Percentiles rank a stretch among this genome's conserved stretches.
Conservation (phyloP, 192 early-diverging fungal genomes). For the Martensiomyces pterosporus region DNA sequence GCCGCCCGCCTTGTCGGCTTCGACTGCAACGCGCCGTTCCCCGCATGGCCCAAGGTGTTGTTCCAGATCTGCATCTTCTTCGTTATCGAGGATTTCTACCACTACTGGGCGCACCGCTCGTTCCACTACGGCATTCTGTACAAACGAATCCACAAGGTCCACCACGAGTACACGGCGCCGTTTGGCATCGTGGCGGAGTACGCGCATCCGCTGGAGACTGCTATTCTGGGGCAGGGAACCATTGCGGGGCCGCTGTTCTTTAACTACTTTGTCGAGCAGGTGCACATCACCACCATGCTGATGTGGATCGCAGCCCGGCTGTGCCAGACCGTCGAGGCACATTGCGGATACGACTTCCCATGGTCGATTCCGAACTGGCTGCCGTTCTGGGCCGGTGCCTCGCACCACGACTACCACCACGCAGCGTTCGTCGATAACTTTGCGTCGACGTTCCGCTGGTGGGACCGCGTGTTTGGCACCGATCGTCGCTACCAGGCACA, state of each 20-base stretch:
- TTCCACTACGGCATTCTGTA: conserved; percentile 67
- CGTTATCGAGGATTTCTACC: conserved; percentile 64
- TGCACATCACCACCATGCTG: conserved; percentile 66
- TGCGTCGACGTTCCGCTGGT: conserved; percentile 81
- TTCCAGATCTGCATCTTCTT: conserved; percentile 58
- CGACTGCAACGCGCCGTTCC: conserved; percentile 62
- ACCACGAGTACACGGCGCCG: conserved; percentile 71
- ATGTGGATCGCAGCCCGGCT: conserved; percentile 66
- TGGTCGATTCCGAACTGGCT: conserved; percentile 81
- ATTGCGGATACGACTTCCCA: conserved; percentile 76
- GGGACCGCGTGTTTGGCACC: conserved; percentile 85
- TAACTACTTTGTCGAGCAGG: conserved; percentile 52
- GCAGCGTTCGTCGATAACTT: conserved; percentile 58
- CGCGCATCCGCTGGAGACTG: conserved; percentile 66
- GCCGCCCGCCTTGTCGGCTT: conserved; percentile 60
- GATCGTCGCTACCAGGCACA: conserved; percentile 67
- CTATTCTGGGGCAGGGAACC: conserved; percentile 63
- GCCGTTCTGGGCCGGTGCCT: conserved; percentile 81
- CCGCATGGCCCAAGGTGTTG: conserved; percentile 49
- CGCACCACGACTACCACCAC: conserved; percentile 77
- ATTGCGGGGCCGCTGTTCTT: conserved; percentile 57
- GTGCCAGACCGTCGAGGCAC: conserved; percentile 63
- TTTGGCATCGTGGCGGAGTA: conserved; percentile 71
- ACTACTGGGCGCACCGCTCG: conserved; percentile 69
- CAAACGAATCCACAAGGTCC: conserved; percentile 75